Evolutionary conservation across 495 filamentous ascomycete genomes (phyloP).

Genomic region (Aspergillus sclerotiicarbonarius): DNA sequence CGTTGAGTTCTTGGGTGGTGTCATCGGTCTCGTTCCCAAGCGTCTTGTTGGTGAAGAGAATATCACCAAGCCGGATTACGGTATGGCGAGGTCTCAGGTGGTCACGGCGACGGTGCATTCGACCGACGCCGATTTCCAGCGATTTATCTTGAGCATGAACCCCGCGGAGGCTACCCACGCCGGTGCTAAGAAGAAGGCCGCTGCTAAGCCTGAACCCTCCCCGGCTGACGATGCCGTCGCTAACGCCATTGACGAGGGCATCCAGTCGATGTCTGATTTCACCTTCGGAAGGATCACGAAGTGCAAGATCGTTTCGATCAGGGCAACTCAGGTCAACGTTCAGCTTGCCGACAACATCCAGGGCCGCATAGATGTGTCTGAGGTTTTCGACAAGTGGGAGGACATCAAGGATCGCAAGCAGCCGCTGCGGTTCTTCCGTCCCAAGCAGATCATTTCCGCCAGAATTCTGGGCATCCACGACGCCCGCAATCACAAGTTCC

Average conservation of each 20-base stretch:
- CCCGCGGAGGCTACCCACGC: constrained; percentile 33
- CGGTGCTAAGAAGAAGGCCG: constrained; percentile 29
- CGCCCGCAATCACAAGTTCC: constrained; percentile 83
- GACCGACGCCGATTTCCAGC: constrained; percentile 56
- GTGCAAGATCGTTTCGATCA: constrained; percentile 74
- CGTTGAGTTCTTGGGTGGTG: constrained; percentile 73
- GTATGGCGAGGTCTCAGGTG: constrained; percentile 68
- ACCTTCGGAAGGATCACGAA: constrained; percentile 72
- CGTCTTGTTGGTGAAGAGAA: constrained; percentile 67
- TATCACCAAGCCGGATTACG: constrained; percentile 67
- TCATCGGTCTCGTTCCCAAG: constrained; percentile 77
- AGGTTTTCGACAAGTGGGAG: constrained; percentile 83
- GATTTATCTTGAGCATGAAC: constrained; percentile 65
- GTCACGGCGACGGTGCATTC: constrained; percentile 66
- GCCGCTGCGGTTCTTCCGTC: constrained; percentile 69
- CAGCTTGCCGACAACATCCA: constrained; percentile 85
- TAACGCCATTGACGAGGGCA: constrained; percentile 69
- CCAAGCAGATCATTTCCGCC: constrained; percentile 67
- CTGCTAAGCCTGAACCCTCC: constrained; percentile 23
- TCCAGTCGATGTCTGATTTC: constrained; percentile 66
- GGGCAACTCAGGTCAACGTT: constrained; percentile 89
- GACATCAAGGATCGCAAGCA: constrained; percentile 78
- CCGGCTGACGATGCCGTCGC: constrained; percentile 41
- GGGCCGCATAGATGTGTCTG: constrained; percentile 86
- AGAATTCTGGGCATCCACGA: constrained; percentile 86